These are phyloP conservation scores for Suzukiozyma palmioleophila DNA, from an alignment of 1,139 yeast species.

Conservation along the genomic window DNA sequence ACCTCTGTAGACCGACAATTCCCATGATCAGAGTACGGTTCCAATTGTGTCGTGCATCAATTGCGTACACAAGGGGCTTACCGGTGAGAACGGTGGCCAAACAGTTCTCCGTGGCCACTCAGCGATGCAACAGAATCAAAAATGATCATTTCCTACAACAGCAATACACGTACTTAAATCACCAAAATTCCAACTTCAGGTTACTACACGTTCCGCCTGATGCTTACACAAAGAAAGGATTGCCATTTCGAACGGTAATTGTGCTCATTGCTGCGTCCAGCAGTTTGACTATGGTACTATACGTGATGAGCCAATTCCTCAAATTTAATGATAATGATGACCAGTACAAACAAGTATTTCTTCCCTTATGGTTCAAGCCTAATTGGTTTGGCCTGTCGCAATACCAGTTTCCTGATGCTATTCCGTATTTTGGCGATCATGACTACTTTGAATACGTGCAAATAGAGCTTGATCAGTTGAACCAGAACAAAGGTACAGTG, in stretches of 20 bases:
- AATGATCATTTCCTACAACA: constrained; percentile 13
- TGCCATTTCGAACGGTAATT: constrained; percentile 20
- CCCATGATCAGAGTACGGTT: too few relatives aligned
- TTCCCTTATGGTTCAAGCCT: constrained; percentile 31
- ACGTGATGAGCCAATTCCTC: constrained; percentile 19
- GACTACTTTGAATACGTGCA: constrained; percentile 15
- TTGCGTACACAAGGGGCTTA: too few relatives aligned
- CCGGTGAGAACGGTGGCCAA: too few relatives aligned
- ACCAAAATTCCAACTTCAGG: constrained; percentile 8
- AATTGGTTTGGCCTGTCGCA: constrained; percentile 20
- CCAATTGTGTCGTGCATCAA: too few relatives aligned
- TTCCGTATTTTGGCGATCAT: constrained; percentile 22
- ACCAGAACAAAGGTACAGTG: constrained; percentile 1
- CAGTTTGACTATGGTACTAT: constrained; percentile 21
- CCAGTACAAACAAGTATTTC: constrained; percentile 14
- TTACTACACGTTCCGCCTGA: constrained; percentile 3
- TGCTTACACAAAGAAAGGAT: constrained; percentile 7
- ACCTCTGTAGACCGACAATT: too few relatives aligned
- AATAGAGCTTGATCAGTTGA: constrained; percentile 13
- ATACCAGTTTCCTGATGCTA: constrained; percentile 21
- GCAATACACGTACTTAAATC: neutral
- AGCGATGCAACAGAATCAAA: constrained; percentile 10
- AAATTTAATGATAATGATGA: constrained; percentile 12
- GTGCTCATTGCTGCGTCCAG: constrained; percentile 20
- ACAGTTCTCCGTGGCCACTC: neutral